Conservation (phyloP, 2,329 filamentous ascomycete genomes). For the Verticillium nonalfalfae region DNA sequence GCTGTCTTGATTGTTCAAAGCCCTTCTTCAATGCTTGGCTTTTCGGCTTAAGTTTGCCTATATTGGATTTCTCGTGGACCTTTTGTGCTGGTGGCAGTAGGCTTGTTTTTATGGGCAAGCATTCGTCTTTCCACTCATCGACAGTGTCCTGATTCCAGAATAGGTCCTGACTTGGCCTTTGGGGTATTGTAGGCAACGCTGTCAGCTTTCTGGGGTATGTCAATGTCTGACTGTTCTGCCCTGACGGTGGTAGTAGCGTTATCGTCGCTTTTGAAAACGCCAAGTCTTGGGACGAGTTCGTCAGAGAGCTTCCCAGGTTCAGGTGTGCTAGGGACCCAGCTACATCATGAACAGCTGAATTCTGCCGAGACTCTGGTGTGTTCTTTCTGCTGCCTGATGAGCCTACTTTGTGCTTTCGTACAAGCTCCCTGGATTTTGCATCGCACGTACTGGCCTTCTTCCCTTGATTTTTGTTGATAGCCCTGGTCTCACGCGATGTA, state of each 20-base stretch:
- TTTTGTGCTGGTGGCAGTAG: conserved; percentile 18
- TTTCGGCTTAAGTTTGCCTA: conserved; percentile 9
- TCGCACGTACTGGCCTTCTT: not conserved
- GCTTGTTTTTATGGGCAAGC: conserved; percentile 42
- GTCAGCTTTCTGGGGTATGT: conserved; percentile 23
- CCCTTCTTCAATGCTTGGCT: conserved; percentile 21
- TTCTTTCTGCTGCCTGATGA: no score
- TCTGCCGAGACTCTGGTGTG: not conserved
- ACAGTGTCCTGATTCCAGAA: conserved; percentile 56
- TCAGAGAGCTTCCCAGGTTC: not conserved
- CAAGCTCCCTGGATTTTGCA: not conserved
- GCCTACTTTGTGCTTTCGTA: not conserved
- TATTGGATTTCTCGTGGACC: conserved; percentile 13
- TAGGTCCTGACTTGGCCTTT: conserved; percentile 45
- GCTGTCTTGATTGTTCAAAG: conserved; percentile 57
- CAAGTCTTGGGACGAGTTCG: not conserved
- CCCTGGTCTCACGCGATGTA: not conserved
- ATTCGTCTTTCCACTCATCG: conserved; percentile 59
- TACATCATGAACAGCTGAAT: not conserved
- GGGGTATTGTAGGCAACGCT: conserved; percentile 45
- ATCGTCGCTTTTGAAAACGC: not conserved
- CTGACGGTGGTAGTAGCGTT: conserved; percentile 11
- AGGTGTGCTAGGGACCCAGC: not conserved
- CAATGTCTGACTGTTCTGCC: conserved; percentile 9
- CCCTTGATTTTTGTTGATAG: not conserved